These are phyloP conservation scores for Fraxinus sp. DNA, from an alignment of 305 asterid genomes.

Conservation along the genomic window DNA sequence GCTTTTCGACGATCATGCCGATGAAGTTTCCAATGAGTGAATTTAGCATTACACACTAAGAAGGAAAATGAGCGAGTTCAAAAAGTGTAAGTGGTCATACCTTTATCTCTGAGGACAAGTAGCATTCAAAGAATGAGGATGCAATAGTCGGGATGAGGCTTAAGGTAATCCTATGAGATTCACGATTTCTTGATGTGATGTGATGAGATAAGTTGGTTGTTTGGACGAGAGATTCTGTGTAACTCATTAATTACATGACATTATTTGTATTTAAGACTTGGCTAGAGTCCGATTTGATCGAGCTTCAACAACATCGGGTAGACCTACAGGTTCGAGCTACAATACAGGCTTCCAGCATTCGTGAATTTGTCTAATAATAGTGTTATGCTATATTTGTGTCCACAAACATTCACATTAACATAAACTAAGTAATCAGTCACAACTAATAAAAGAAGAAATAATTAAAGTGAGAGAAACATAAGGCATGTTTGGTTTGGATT, in stretches of 20 bases:
- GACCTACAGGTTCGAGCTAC: not conserved
- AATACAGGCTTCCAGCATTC: not conserved
- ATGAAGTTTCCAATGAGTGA: too few species aligned
- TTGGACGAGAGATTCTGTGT: not conserved
- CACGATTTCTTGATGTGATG: not conserved
- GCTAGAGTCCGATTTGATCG: not conserved
- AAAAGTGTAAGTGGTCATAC: not conserved
- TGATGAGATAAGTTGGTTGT: not conserved
- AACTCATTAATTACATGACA: not conserved
- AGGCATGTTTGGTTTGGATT: too few species aligned
- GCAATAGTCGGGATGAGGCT: not conserved
- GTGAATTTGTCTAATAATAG: not conserved
- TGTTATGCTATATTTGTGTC: not conserved
- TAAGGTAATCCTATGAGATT: not conserved
- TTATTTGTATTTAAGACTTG: not conserved
- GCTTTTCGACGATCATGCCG: not conserved
- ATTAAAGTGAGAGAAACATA: too few species aligned
- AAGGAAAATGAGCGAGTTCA: not conserved
- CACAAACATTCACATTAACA: not conserved
- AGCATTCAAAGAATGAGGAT: too few species aligned
- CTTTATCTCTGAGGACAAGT: not conserved
- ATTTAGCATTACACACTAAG: too few species aligned
- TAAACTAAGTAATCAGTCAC: not conserved
- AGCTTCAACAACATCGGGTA: not conserved
- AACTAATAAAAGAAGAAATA: too few species aligned